These are phyloP conservation scores for Candolleomyces aberdarensis DNA, from an alignment of 768 basidiomycete genomes.

Conservation along the genomic window DNA sequence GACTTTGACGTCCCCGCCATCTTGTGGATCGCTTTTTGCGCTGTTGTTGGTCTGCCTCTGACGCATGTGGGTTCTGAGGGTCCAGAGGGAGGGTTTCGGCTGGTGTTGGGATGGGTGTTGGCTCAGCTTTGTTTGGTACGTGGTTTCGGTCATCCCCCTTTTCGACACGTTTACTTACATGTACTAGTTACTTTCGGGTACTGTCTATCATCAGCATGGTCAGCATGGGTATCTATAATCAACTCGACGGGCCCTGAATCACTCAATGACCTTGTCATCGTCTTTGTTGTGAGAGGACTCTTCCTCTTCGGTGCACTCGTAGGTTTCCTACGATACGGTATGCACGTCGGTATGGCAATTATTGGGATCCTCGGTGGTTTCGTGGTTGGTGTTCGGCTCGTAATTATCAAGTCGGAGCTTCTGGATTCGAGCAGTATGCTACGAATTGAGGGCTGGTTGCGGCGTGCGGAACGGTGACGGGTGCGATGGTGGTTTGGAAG, in stretches of 20 bases:
- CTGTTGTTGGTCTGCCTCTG: too few relatives aligned
- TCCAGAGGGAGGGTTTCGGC: too few relatives aligned
- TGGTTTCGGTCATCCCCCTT: background rate
- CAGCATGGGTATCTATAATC: slow-evolving; percentile 65
- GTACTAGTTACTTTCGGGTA: background rate
- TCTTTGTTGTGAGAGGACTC: slow-evolving; percentile 43
- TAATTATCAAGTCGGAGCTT: slow-evolving; percentile 48
- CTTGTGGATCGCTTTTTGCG: too few relatives aligned
- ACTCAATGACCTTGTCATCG: slow-evolving; percentile 51
- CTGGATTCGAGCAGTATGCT: slow-evolving; percentile 27
- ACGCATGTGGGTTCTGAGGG: too few relatives aligned
- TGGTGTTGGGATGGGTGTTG: slow-evolving; percentile 30
- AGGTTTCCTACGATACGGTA: background rate
- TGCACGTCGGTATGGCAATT: slow-evolving; percentile 33
- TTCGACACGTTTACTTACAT: background rate
- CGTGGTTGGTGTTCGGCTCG: slow-evolving; percentile 52
- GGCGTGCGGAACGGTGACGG: slow-evolving; percentile 38
- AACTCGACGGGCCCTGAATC: slow-evolving; percentile 50
- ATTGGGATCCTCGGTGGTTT: slow-evolving; percentile 55
- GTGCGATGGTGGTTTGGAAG: slow-evolving; percentile 36
- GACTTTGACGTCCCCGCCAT: too few relatives aligned
- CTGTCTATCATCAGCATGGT: background rate
- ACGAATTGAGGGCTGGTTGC: slow-evolving; percentile 56
- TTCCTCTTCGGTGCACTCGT: slow-evolving; percentile 38
- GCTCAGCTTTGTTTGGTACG: slow-evolving; percentile 44